Evolutionary conservation across 2,329 filamentous ascomycete species (phyloP).

Genomic region (Trichoderma sp.): DNA sequence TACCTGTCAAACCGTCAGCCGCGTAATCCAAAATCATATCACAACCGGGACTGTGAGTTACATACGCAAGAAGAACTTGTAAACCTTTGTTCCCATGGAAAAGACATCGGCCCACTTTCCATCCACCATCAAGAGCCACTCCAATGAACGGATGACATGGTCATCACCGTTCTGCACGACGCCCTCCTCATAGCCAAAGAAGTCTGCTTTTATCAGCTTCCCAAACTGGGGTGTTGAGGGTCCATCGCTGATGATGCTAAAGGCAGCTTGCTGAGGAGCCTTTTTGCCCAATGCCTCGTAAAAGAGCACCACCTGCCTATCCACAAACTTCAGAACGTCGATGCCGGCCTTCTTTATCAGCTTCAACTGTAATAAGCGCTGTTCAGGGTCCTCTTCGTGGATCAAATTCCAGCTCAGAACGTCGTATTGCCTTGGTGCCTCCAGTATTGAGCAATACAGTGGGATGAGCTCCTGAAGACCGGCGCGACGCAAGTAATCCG

Average conservation of each 20-base stretch:
- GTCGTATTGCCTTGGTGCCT: constrained; percentile 60
- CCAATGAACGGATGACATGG: constrained; percentile 70
- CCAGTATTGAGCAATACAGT: constrained; percentile 79
- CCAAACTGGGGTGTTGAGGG: constrained; percentile 40
- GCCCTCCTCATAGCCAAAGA: constrained; percentile 62
- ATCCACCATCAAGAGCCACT: constrained; percentile 78
- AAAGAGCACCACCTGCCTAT: constrained; percentile 58
- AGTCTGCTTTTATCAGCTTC: constrained; percentile 64
- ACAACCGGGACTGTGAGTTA: constrained; percentile 23
- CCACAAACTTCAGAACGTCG: constrained; percentile 69
- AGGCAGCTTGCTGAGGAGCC: constrained; percentile 43
- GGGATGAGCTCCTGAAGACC: constrained; percentile 77
- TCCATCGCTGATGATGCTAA: constrained; percentile 49
- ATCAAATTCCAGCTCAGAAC: constrained; percentile 75
- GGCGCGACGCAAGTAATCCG: constrained; percentile 70
- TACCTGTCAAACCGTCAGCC: constrained; percentile 34
- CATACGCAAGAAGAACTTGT: constrained; percentile 82
- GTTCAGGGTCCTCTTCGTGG: constrained; percentile 61
- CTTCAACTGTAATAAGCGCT: constrained; percentile 65
- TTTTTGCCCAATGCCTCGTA: constrained; percentile 43
- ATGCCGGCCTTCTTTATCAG: constrained; percentile 74
- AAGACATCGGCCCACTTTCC: constrained; percentile 71
- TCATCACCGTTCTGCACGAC: constrained; percentile 60
- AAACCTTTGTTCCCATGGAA: constrained; percentile 64
- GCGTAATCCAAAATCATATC: neutral